Evolutionary conservation across 1,284 basidiomycete species (phyloP).

Genomic region (Trichosporon sp.): DNA sequence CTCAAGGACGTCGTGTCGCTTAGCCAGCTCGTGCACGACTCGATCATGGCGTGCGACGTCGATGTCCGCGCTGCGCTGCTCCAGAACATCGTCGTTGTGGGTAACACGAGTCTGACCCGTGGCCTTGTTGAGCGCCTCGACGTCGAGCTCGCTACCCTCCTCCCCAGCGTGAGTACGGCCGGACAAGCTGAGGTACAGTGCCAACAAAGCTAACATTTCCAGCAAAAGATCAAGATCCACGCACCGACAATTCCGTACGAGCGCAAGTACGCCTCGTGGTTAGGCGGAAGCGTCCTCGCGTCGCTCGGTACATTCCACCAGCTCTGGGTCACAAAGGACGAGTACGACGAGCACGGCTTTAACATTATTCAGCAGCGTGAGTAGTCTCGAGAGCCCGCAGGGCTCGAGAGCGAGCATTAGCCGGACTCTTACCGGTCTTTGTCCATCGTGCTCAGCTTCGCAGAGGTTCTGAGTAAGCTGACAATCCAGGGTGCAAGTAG

Average conservation of each 20-base stretch:
- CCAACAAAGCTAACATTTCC: constrained; percentile 3
- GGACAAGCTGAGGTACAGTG: background rate
- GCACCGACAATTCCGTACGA: constrained; percentile 82
- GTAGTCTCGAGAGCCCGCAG: constrained; percentile 8
- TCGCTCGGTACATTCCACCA: constrained; percentile 88
- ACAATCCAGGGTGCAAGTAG: constrained; percentile 4
- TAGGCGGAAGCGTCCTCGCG: constrained; percentile 87
- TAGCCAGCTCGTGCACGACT: constrained; percentile 68
- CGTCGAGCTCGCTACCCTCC: constrained; percentile 67
- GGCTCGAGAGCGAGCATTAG: background rate
- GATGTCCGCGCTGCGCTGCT: constrained; percentile 85
- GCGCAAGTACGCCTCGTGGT: constrained; percentile 81
- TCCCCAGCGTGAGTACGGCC: constrained; percentile 64
- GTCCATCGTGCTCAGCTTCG: too few relatives aligned
- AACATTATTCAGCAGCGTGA: constrained; percentile 47
- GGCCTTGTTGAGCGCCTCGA: constrained; percentile 82
- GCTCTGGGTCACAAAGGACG: constrained; percentile 25
- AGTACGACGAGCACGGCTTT: constrained; percentile 43
- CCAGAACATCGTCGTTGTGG: constrained; percentile 89
- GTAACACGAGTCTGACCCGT: constrained; percentile 78
- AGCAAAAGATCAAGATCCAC: constrained; percentile 68
- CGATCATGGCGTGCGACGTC: constrained; percentile 78
- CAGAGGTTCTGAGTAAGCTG: background rate
- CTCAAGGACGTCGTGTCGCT: constrained; percentile 54
- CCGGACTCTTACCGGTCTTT: too few relatives aligned